Percentiles rank a stretch among this genome's conserved stretches.
phyloP scores from a whole-genome alignment of 768 basidiomycete species.

The Collybia mongolica region DNA sequence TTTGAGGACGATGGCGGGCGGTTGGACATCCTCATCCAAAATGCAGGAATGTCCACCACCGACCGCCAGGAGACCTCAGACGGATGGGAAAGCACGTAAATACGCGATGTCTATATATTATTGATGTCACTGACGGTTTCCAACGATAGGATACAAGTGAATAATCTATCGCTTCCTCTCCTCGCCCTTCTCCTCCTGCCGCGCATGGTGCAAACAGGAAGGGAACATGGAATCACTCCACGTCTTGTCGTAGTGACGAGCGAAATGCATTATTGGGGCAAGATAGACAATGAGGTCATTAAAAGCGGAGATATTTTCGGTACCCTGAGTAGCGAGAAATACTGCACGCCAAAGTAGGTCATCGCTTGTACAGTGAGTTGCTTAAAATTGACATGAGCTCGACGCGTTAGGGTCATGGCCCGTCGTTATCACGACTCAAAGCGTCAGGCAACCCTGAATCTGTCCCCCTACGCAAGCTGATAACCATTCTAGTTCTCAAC shows the following conservation, averaged over 20 bases:
- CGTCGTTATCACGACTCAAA: conserved; percentile 32
- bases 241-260: conserved; percentile 43
- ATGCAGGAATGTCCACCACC: conserved; percentile 29
- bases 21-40: conserved; percentile 46
- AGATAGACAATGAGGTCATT: conserved; percentile 21
- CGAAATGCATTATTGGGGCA: conserved; percentile 33
- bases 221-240: conserved; percentile 25
- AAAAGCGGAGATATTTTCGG: conserved; percentile 24
- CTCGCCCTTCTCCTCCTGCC: conserved; percentile 43
- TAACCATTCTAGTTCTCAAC: conserved; percentile 31
- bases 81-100: conserved; percentile 22
- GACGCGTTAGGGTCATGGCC: conserved; percentile 9
- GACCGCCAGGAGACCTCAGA: conserved; percentile 4
- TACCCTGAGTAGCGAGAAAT: conserved; percentile 26
- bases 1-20: conserved; percentile 30
- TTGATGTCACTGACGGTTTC: neutral
- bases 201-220: conserved; percentile 34
- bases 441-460: conserved; percentile 19
- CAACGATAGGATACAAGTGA: conserved; percentile 46
- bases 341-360: conserved; percentile 22
- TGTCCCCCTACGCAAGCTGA: neutral
- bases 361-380: neutral
- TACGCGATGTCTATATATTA: neutral
- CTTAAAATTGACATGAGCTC: neutral
- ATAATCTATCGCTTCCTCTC: conserved; percentile 39